Percentiles rank a stretch among this genome's conserved stretches.
phyloP scores from a whole-genome alignment of 177 flowering plant species.

The Vitis hybrid region DNA sequence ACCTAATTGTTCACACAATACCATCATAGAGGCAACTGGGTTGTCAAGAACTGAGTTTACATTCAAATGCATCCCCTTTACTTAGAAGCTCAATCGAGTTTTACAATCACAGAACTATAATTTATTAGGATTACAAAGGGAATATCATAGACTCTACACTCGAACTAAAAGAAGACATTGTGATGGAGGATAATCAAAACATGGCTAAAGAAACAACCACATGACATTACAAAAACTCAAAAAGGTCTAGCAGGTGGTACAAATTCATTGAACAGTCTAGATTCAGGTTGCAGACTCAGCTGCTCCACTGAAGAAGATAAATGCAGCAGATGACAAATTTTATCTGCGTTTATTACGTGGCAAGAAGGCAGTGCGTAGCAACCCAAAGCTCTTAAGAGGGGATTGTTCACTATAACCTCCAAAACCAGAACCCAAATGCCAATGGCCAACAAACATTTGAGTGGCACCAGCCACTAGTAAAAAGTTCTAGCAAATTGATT shows the following conservation, averaged over 20 bases:
- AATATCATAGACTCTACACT: too few relatives aligned
- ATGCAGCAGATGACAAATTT: slow-evolving; percentile 16
- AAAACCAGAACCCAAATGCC: slow-evolving; percentile 23
- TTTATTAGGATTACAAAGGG: too few relatives aligned
- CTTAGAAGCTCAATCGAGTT: too few relatives aligned
- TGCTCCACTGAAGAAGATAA: slow-evolving; percentile 22
- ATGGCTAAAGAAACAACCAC: slow-evolving; percentile 7
- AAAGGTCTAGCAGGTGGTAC: slow-evolving; percentile 20
- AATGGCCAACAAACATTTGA: slow-evolving; percentile 7
- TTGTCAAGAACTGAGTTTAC: too few relatives aligned
- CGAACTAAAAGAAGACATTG: too few relatives aligned
- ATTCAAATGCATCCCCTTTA: too few relatives aligned
- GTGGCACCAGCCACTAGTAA: slow-evolving; percentile 2
- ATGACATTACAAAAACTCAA: slow-evolving; percentile 23
- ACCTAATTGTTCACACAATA: not conserved
- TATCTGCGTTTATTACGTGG: slow-evolving; percentile 21
- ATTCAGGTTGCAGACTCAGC: slow-evolving; percentile 17
- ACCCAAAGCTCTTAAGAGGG: slow-evolving; percentile 17
- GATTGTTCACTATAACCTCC: slow-evolving; percentile 20
- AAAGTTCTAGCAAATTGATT: slow-evolving; percentile 39
- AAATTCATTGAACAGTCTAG: slow-evolving; percentile 20
- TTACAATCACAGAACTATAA: too few relatives aligned
- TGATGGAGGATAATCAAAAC: not conserved
- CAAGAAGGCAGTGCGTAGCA: slow-evolving; percentile 12
- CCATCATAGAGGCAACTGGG: too few relatives aligned